Conservation (phyloP, 2,329 filamentous ascomycete species). For the Aspergillus luchuensis region DNA sequence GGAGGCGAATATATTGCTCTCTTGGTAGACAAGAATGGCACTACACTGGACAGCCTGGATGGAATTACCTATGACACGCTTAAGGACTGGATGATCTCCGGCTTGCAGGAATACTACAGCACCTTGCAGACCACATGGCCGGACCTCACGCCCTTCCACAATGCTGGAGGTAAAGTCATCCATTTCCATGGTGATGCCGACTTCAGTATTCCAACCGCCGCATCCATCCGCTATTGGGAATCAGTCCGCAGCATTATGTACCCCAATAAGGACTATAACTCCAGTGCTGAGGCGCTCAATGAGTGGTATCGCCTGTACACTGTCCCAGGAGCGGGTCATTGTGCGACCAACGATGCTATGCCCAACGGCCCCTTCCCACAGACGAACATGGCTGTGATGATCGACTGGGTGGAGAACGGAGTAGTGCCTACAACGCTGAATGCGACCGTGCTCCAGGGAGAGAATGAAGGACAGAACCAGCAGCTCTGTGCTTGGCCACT, state of each 20-base stretch:
- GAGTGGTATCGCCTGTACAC: conserved; percentile 61
- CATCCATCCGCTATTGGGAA: conserved; percentile 58
- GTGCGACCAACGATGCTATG: conserved; percentile 49
- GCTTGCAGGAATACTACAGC: conserved; percentile 52
- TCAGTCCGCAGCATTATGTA: conserved; percentile 57
- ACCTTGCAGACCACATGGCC: conserved; percentile 57
- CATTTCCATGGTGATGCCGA: conserved; percentile 63
- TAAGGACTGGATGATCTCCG: conserved; percentile 56
- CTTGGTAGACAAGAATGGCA: conserved; percentile 30
- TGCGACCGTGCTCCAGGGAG: conserved; percentile 39
- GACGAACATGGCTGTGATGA: conserved; percentile 50
- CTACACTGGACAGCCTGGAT: conserved; percentile 47
- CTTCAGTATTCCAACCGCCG: conserved; percentile 54
- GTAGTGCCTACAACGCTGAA: conserved; percentile 49
- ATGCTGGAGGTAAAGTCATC: conserved; percentile 57
- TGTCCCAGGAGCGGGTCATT: conserved; percentile 58
- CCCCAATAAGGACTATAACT: conserved; percentile 42
- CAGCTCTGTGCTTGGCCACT: conserved; percentile 39
- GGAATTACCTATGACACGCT: conserved; percentile 60
- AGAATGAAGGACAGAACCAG: conserved; percentile 33
- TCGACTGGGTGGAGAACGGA: conserved; percentile 57
- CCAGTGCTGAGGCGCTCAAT: conserved; percentile 45
- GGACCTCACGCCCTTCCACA: conserved; percentile 55
- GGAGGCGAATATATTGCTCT: conserved; percentile 44
- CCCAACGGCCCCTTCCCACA: conserved; percentile 48